Evolutionary conservation across 1,284 basidiomycete genomes (phyloP).

Genomic region (Puccinia triticina): DNA sequence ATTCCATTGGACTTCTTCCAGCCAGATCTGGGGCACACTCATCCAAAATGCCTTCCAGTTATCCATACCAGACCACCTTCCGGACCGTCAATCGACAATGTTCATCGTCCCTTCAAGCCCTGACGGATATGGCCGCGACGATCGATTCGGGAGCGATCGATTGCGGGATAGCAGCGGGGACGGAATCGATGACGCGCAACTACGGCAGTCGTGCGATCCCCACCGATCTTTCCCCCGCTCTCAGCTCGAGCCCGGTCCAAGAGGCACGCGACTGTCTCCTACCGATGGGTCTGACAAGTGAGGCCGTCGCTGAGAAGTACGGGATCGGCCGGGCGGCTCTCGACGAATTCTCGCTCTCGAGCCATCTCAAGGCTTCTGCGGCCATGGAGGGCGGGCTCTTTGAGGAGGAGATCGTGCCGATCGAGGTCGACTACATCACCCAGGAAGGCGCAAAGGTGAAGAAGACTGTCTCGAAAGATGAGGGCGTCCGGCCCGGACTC

Average conservation of each 20-base stretch:
- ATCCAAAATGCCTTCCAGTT: conserved; percentile 15
- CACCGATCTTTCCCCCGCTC: conserved; percentile 55
- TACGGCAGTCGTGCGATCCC: conserved; percentile 58
- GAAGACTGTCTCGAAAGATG: conserved; percentile 56
- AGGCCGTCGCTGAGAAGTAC: conserved; percentile 57
- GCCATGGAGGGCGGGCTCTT: conserved; percentile 57
- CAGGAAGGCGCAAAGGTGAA: conserved; percentile 56
- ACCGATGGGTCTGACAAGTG: conserved; percentile 59
- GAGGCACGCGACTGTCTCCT: conserved; percentile 58
- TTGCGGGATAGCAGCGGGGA: conserved; percentile 58
- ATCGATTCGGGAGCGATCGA: conserved; percentile 59
- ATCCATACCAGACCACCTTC: conserved; percentile 52
- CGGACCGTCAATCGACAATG: conserved; percentile 61
- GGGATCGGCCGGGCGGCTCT: conserved; percentile 56
- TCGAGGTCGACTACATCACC: conserved; percentile 52
- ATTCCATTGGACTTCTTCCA: neutral
- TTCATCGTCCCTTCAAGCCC: conserved; percentile 60
- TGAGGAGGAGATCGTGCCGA: conserved; percentile 57
- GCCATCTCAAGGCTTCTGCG: conserved; percentile 56
- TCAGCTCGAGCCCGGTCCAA: conserved; percentile 54
- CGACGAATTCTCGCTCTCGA: conserved; percentile 57
- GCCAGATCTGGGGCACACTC: neutral
- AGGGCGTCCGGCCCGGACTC: conserved; percentile 54
- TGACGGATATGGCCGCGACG: conserved; percentile 60
- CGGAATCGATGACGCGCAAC: conserved; percentile 59